These are phyloP conservation scores for Castanea sativa DNA, from an alignment of 306 rosid genomes.

Conservation along the genomic window DNA sequence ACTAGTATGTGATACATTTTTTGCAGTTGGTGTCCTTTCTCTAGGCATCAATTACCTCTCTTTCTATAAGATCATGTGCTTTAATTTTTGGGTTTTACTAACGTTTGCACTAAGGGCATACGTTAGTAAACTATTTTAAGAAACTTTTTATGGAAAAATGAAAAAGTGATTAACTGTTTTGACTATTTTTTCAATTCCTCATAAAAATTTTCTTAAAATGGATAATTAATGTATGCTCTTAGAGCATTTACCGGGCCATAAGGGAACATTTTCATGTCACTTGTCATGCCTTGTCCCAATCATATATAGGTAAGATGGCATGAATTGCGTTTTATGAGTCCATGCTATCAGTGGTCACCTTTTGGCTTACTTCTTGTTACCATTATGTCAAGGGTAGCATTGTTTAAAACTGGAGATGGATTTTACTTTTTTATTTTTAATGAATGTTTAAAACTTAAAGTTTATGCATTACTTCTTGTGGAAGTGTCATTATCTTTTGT, in stretches of 20 bases:
- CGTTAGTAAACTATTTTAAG: too few species aligned
- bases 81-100: too few species aligned
- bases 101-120: fast-evolving
- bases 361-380: neutral
- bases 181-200: fast-evolving
- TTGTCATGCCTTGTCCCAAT: constrained; percentile 35
- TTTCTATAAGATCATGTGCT: neutral
- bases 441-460: neutral
- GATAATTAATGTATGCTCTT: fast-evolving
- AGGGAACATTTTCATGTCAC: constrained; percentile 22
- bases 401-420: too few species aligned
- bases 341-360: neutral
- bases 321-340: constrained; percentile 15
- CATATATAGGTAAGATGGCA: constrained; percentile 26
- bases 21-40: too few species aligned
- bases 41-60: too few species aligned
- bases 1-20: neutral
- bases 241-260: neutral
- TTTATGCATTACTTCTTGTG: constrained; percentile 34
- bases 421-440: too few species aligned
- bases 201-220: too few species aligned
- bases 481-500: constrained; percentile 42
- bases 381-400: neutral
- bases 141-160: too few species aligned
- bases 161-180: too few species aligned